Evolutionary conservation across 139 green algal genomes (phyloP), one percentile per base, ranked within the genome.

Genomic region (Closterium sp.): DNA sequence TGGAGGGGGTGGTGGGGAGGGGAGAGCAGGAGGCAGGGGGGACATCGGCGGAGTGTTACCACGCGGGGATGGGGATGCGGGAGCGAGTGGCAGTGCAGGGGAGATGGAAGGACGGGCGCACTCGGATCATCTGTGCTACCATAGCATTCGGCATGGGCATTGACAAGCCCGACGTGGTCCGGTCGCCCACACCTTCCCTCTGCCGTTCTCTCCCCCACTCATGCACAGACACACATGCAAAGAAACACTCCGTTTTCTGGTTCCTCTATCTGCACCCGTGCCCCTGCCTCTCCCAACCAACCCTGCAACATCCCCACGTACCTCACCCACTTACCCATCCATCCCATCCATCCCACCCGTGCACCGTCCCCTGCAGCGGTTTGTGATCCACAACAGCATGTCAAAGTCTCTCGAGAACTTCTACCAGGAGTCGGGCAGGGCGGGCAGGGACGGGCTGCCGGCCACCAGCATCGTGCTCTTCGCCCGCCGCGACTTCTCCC

Each of bases 71-170:
- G 96, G 96, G 94, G 1, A 92, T 95, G 17, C 96, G 95, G 86
- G 92, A 98, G 92, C 96, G 98, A 10, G 96, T 96, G 90, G 38
- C 95, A 89, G 96, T 97, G 45, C 97, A 99, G 91, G 95, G 95
- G n/a, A 89, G 87, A n/a, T 99, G 97, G 97, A 96, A 94, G 31
- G 85, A 32, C 2, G 97, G 96, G 0, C 9, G 50, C 0, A 34
- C 97, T 28, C 86, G 90, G 31, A 91, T 98, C 1, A 97, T 98
- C 21, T 96, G 96, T 1, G 97, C 97, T 0, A 98, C 97, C 1
- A 95, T 98, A 21, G 97, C 97, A 0, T 98, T 98, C 91, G 97
- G 97, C 31, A 98, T 98, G 96, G 96, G 95, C 45, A 95, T 95
- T 42, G 89, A 95, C 89, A 95, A 95, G 86, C 85, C 94, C 11